Evolutionary conservation across 176 grass and related monocot species (phyloP), one percentile per base, ranked within the genome.

Genomic region (Phragmites australis): DNA sequence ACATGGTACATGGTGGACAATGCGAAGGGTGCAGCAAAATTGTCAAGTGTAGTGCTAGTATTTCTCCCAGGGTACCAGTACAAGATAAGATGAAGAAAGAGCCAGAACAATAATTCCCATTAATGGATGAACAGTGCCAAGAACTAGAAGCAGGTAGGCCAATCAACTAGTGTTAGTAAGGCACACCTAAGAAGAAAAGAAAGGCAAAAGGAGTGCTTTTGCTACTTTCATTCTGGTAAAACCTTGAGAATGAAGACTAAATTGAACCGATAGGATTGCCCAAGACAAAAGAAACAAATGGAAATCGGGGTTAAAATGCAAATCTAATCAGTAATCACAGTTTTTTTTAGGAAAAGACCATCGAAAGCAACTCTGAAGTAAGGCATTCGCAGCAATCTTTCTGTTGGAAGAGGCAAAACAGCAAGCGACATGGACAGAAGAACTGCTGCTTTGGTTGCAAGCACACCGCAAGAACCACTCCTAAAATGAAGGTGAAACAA

Each of bases 81-180:
- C 53, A 71, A 77, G 54, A 77, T 77, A 37, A 49, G 80, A 76
- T n/a, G 53, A 45, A 52, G 32, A 22, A 55, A 82, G 54, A 11
- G 56, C 21, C 52, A 83, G 74, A 65, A 68, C 56, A 83, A 83
- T 79, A 77, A 65, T 65, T 83, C 51, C 65, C 29, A 81, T 75
- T 19, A 75, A 63, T 57, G 71, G 44, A 49, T 65, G 47, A 70
- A 17, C 27, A 76, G 78, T 82, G 72, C 27, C 13, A 27, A 52
- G n/a, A 43, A 54, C 23, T 37, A 5, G 75, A 69, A 40, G 27
- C 72, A 64, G 32, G 52, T 12, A 79, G 69, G 81, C 21, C 69
- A 61, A 15, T 16, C 26, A 8, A 55, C 25, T 45, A 85, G 63
- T 60, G 44, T 68, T 43, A 29, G n/a, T 60, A 71, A 68, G 5